phyloP scores from a whole-genome alignment of 1,284 basidiomycete genomes.

The Stygiomarasmius scandens region DNA sequence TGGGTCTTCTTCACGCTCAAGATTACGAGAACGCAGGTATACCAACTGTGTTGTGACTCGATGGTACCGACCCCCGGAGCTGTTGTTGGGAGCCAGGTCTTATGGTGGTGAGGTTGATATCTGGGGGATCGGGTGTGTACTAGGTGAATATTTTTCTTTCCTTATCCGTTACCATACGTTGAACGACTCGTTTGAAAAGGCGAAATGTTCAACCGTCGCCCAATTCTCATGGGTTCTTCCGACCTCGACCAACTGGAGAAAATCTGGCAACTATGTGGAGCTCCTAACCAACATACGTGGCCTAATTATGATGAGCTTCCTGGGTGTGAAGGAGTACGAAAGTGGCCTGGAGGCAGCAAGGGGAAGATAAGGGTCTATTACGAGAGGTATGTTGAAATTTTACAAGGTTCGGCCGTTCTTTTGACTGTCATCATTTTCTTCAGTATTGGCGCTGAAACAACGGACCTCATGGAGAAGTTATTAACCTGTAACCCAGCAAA shows the following conservation, averaged over 20 bases:
- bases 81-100: conserved; percentile 85
- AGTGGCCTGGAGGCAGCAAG: conserved; percentile 44
- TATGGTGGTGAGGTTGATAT: conserved; percentile 96
- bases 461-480: conserved; percentile 90
- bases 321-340: conserved; percentile 79
- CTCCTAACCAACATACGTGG: conserved; percentile 81
- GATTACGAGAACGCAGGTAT: conserved; percentile 66
- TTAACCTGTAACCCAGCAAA: conserved; percentile 91
- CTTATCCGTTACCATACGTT: neutral
- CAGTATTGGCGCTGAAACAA: conserved; percentile 74
- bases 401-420: neutral
- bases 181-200: conserved; percentile 38
- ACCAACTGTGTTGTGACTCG: conserved; percentile 99
- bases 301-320: conserved; percentile 81
- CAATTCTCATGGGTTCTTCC: conserved; percentile 86
- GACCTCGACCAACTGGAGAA: conserved; percentile 91
- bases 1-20: neutral
- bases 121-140: conserved; percentile 92
- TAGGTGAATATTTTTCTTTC: neutral
- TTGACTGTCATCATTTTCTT: conserved; percentile 5
- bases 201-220: conserved; percentile 91
- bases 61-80: conserved; percentile 97
- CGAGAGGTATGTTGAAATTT: conserved; percentile 59
- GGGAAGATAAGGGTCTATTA: conserved; percentile 59
- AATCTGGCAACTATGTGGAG: conserved; percentile 90